A percentile compares a stretch with the other conserved stretches of the same genome.
Conservation (phyloP, 2,329 filamentous ascomycete species). For the Byssothecium circinans region DNA sequence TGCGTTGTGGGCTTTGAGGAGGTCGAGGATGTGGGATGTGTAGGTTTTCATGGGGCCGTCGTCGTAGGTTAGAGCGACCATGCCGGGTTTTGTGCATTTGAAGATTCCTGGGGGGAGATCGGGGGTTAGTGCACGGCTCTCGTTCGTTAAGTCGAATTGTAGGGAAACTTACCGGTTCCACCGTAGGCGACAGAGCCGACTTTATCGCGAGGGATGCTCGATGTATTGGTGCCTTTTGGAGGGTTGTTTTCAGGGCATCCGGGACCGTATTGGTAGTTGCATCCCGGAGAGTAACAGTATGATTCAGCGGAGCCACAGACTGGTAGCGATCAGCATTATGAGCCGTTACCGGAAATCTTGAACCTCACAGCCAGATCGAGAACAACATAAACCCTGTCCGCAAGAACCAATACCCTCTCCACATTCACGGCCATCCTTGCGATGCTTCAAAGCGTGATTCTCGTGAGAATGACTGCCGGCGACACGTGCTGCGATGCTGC, state of each 20-base stretch:
- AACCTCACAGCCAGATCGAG: constrained; percentile 29
- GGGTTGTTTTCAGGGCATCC: constrained; percentile 62
- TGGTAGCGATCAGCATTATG: not conserved
- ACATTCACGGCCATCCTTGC: constrained; percentile 30
- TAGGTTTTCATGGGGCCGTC: constrained; percentile 64
- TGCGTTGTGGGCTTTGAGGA: constrained; percentile 60
- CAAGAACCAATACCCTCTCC: constrained; percentile 35
- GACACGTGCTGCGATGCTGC: constrained; percentile 27
- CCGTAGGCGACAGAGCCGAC: constrained; percentile 60
- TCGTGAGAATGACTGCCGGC: constrained; percentile 21
- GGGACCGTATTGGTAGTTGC: constrained; percentile 63
- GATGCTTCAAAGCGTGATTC: constrained; percentile 21
- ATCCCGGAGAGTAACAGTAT: constrained; percentile 64
- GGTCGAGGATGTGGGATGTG: constrained; percentile 63
- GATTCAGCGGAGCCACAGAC: constrained; percentile 48
- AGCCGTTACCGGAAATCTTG: not conserved
- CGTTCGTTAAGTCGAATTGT: too few relatives aligned
- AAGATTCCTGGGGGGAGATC: constrained; percentile 47
- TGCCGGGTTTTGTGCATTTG: constrained; percentile 55
- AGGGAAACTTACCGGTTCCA: constrained; percentile 42
- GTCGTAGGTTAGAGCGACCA: constrained; percentile 69
- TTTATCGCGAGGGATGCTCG: constrained; percentile 54
- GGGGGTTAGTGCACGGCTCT: not conserved
- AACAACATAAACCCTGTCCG: constrained; percentile 39
- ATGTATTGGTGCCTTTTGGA: constrained; percentile 59